Evolutionary conservation across 2,329 filamentous ascomycete species (phyloP).

Genomic region (Metarhizium brunneum): DNA sequence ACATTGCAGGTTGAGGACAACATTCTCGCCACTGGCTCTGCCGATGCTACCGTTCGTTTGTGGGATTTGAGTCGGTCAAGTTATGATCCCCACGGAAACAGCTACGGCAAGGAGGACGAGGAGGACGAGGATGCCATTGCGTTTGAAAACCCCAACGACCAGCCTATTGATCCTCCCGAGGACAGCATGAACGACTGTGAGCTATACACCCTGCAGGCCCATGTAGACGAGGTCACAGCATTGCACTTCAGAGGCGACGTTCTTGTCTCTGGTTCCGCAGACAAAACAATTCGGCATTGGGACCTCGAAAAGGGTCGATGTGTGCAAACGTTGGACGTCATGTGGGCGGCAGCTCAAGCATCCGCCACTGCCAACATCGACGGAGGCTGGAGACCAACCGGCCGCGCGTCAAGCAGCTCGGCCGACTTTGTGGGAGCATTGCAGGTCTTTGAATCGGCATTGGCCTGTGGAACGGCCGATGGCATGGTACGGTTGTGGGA

Average conservation of each 20-base stretch:
- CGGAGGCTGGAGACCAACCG: slow-evolving; percentile 63
- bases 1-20: slow-evolving; percentile 93
- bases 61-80: slow-evolving; percentile 91
- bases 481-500: slow-evolving; percentile 98
- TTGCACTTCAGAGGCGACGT: slow-evolving; percentile 84
- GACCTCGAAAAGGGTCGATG: slow-evolving; percentile 95
- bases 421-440: slow-evolving; percentile 92
- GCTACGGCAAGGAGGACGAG: slow-evolving; percentile 47
- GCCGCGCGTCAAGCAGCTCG: slow-evolving; percentile 49
- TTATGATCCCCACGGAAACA: slow-evolving; percentile 62
- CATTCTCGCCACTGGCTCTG: slow-evolving; percentile 85
- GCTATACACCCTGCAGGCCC: slow-evolving; percentile 79
- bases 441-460: slow-evolving; percentile 90
- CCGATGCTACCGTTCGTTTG: slow-evolving; percentile 86
- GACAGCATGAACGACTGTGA: slow-evolving; percentile 85
- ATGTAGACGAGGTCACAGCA: slow-evolving; percentile 90
- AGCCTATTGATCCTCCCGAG: slow-evolving; percentile 58
- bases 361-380: slow-evolving; percentile 58
- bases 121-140: slow-evolving; percentile 60
- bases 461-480: slow-evolving; percentile 94
- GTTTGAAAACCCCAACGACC: slow-evolving; percentile 62
- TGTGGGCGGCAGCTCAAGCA: slow-evolving; percentile 94
- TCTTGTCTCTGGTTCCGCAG: slow-evolving; percentile 87
- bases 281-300: slow-evolving; percentile 97
- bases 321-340: slow-evolving; percentile 92